Base-by-base conservation (phyloP, 176 grass and related monocot species). In the Eleusine coracana region DNA sequence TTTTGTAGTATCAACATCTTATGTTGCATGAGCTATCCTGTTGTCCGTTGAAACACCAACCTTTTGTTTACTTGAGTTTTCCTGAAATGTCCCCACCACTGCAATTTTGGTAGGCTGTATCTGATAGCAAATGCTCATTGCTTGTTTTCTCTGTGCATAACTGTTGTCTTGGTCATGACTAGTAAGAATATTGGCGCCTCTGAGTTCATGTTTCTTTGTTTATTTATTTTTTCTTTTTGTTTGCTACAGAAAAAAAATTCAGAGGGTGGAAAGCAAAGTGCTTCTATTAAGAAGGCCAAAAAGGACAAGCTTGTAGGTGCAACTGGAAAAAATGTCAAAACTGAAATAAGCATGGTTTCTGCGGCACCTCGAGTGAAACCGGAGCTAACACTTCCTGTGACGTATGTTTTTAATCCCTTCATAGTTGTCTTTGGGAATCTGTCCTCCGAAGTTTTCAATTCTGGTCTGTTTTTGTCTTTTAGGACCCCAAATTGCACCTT, bases 291-390 rank as follows among this genome's bases (percentile, higher is more conserved):
- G 80, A 98, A 98, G 86, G 39, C 81, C 59, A 98, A 98, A 90
- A 98, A 95, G 73, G 96, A 98, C 77, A 98, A 95, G 76, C 74
- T 93, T 86, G 85, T 81, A 48, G 89, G 89, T 66, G 83, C 87
- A 52, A 87, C 85, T 54, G 96, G 96, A 58, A 98, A 95, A 88
- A 90, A 83, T 36, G 63, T 83, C 73, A 88, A 78, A 86, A 88
- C 91, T 0, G 96, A 95, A 82, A 88, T 87, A 86, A 93, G 87
- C 89, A 88, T 87, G 58, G 74, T 88, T 70, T 91, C 89, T 82
- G 86, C 88, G 14, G 87, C 89, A 13, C 87, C 96, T 84, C 89
- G 85, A 55, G 96, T 98, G 74, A 98, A 95, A 87, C 76, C 92
- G 8, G 92, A 98, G 85, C 87, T 98, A 72, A 90, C 89, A 76